These are phyloP conservation scores for Chenopodium formosanum DNA, from an alignment of 148 eudicot species.

Conservation along the genomic window DNA sequence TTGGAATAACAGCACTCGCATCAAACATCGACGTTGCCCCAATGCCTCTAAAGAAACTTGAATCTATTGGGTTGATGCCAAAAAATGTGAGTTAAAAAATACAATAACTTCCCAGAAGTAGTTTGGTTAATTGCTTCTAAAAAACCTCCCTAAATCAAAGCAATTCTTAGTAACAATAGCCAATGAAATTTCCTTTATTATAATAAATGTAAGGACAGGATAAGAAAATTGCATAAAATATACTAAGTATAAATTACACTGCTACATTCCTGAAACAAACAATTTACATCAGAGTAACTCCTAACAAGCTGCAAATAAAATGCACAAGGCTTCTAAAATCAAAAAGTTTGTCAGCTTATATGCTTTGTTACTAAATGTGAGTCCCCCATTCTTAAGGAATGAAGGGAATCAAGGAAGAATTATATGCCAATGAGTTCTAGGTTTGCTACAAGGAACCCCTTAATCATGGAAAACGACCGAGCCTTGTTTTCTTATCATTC, in stretches of 20 bases:
- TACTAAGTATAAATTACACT: constrained; percentile 6
- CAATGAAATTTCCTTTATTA: neutral
- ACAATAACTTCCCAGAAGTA: no score
- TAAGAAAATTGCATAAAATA: neutral
- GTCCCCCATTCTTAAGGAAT: neutral
- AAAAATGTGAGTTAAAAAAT: no score
- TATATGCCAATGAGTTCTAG: constrained; percentile 10
- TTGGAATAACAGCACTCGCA: no score
- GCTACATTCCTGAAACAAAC: neutral
- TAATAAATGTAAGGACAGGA: neutral
- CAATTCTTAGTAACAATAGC: neutral
- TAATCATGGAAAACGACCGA: neutral
- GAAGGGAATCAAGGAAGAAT: constrained; percentile 1
- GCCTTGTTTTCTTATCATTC: neutral
- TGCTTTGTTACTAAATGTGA: constrained; percentile 3
- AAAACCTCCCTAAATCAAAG: neutral
- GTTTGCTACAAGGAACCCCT: constrained; percentile 7
- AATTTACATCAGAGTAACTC: constrained; percentile 21
- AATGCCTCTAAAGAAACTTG: no score
- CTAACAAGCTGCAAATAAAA: constrained; percentile 13
- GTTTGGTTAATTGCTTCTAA: no score
- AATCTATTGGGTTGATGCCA: no score
- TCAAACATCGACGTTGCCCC: no score
- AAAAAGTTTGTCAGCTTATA: constrained; percentile 18
- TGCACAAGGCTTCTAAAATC: neutral